Percentiles rank a stretch among this genome's conserved stretches.
phyloP scores from a whole-genome alignment of 805 yeast species.

The Komagataella populi region DNA sequence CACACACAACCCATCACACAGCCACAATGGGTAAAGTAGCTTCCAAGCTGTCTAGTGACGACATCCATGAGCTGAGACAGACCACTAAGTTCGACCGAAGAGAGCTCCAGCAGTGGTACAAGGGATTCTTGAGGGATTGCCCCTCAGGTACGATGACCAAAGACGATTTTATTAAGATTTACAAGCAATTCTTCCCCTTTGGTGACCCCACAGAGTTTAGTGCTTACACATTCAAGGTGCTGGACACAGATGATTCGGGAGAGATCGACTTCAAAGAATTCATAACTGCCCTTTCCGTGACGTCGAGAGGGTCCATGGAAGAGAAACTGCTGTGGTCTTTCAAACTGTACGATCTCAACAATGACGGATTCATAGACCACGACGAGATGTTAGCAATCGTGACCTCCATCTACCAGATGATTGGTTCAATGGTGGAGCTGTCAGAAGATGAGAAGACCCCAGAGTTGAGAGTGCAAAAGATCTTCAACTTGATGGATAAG shows the following conservation, averaged over 20 bases:
- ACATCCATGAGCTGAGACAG: constrained; percentile 64
- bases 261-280: constrained; percentile 86
- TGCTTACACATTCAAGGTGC: constrained; percentile 74
- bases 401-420: constrained; percentile 82
- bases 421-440: constrained; percentile 83
- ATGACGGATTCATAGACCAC: constrained; percentile 62
- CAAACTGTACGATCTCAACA: constrained; percentile 71
- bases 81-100: constrained; percentile 87
- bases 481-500: constrained; percentile 63
- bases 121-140: constrained; percentile 89
- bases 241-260: constrained; percentile 73
- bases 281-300: constrained; percentile 73
- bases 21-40: constrained; percentile 82
- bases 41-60: constrained; percentile 85
- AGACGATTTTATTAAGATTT: constrained; percentile 82
- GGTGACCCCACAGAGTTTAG: constrained; percentile 94
- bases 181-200: constrained; percentile 95
- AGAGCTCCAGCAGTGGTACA: constrained; percentile 97
- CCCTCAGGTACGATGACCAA: constrained; percentile 80
- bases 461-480: constrained; percentile 70
- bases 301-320: constrained; percentile 73
- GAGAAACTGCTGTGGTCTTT: constrained; percentile 88
- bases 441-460: constrained; percentile 90
- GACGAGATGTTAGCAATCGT: constrained; percentile 73
- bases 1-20: neutral